phyloP scores from a whole-genome alignment of 306 rosid genomes.

The Datisca glomerata region DNA sequence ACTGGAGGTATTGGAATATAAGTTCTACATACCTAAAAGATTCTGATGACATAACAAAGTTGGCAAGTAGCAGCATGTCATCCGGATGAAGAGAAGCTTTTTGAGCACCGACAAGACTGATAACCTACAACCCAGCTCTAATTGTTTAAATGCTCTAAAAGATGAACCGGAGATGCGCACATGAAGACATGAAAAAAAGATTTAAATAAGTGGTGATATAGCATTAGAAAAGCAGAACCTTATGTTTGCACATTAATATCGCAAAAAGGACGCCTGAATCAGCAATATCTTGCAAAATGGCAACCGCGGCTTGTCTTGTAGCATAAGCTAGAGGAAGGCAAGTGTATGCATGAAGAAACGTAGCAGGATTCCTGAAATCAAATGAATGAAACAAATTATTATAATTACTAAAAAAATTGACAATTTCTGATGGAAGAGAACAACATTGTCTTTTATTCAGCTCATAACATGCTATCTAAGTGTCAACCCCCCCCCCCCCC shows the following conservation, averaged over 20 bases:
- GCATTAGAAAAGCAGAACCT: too few species aligned
- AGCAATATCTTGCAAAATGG: slow-evolving; percentile 82
- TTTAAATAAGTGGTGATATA: background rate
- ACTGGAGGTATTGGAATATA: background rate
- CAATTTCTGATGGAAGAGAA: background rate
- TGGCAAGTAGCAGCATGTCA: slow-evolving; percentile 72
- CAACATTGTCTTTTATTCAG: background rate
- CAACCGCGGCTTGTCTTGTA: slow-evolving; percentile 90
- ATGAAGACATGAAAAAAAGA: slow-evolving; percentile 7
- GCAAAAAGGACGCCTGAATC: slow-evolving; percentile 94
- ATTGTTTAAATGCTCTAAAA: slow-evolving; percentile 12
- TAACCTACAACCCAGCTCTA: slow-evolving; percentile 56
- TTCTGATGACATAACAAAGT: slow-evolving; percentile 85
- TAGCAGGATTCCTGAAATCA: slow-evolving; percentile 78
- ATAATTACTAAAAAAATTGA: slow-evolving; percentile 4
- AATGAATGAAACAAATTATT: slow-evolving; percentile 15
- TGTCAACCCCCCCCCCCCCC: too few species aligned
- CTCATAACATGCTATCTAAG: background rate
- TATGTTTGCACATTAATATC: slow-evolving; percentile 86
- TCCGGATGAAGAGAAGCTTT: slow-evolving; percentile 96
- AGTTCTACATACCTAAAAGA: slow-evolving; percentile 69
- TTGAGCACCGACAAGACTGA: slow-evolving; percentile 92
- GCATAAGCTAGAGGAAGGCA: slow-evolving; percentile 91
- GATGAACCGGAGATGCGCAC: background rate
- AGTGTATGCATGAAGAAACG: slow-evolving; percentile 93